Percentiles rank a stretch among this genome's conserved stretches.
Conservation (phyloP, 2,329 filamentous ascomycete species). For the Talaromyces sp. region DNA sequence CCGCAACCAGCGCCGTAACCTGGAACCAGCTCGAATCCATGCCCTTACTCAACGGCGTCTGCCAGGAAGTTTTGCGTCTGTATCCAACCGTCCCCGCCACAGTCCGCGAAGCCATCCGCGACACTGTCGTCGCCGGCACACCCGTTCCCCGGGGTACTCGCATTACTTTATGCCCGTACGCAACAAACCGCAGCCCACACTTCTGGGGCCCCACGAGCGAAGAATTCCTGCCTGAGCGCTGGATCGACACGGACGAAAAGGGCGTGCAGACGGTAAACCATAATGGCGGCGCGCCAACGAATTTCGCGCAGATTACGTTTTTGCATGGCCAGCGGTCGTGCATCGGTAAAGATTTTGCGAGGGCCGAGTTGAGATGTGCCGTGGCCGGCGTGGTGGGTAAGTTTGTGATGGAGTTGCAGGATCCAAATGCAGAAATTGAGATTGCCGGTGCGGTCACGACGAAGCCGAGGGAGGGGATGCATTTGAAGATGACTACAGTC, state of each 20-base stretch:
- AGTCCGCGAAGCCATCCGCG: conserved; percentile 34
- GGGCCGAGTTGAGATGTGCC: conserved; percentile 35
- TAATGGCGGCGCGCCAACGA: conserved; percentile 39
- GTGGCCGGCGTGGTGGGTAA: conserved; percentile 34
- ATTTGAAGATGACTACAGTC: conserved; percentile 28
- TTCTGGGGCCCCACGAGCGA: conserved; percentile 72
- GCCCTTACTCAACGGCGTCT: conserved; percentile 72
- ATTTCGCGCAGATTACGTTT: conserved; percentile 36
- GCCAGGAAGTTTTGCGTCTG: conserved; percentile 62
- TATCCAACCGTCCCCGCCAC: conserved; percentile 38
- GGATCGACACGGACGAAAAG: conserved; percentile 58
- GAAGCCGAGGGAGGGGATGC: conserved; percentile 36
- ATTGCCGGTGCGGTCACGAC: conserved; percentile 34
- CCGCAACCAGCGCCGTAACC: conserved; percentile 19
- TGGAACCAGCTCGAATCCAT: conserved; percentile 56
- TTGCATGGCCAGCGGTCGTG: conserved; percentile 33
- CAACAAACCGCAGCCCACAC: conserved; percentile 62
- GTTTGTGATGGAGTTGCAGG: conserved; percentile 32
- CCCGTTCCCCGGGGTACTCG: conserved; percentile 65
- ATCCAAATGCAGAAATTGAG: conserved; percentile 31
- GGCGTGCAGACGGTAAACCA: conserved; percentile 47
- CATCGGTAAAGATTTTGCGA: conserved; percentile 40
- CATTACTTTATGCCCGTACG: conserved; percentile 62
- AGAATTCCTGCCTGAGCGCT: conserved; percentile 72
- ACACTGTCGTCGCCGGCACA: conserved; percentile 56